Evolutionary conservation across 2,329 filamentous ascomycete genomes (phyloP), one percentile per base, ranked within the genome.

Genomic region (Colletotrichum sp.): DNA sequence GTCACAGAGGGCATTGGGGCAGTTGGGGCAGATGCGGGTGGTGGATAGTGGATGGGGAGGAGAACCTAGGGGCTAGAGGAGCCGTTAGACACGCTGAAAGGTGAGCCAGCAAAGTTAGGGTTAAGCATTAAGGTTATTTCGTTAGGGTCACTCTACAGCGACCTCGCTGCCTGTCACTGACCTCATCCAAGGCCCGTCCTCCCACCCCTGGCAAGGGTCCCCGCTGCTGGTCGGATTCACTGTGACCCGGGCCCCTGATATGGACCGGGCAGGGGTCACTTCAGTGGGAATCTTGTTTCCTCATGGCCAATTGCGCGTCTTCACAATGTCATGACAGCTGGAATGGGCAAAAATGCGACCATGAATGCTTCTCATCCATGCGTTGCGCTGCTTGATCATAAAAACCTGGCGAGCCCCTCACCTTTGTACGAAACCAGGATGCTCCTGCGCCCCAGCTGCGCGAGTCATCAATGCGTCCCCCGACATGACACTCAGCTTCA

Each of bases 101-200:
- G n/a, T 5, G 44, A 1, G 44, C 44, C 44, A 55, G 36, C 69
- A 68, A 64, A 72, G 69, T 75, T 75, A 57, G 63, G 39, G 39
- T 75, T 75, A 72, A 72, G 72, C 72, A 75, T 75, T 75, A 75
- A 75, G 72, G 72, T 75, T 75, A 68, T 68, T 75, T 72, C 29
- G 22, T 64, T 19, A 44, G 69, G 69, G 39, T 71, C 27, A 36
- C 49, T 36, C 25, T 65, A 8, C 36, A 5, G 32, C 44, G 32
- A n/a, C 36, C 39, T 34, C 15, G 6, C 36, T 8, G 39, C 22
- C 29, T 39, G 63, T 63, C 70, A 72, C 69, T 72, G 63, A 72
- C 69, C 63, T 72, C 63, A 75, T 64, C 44, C 64, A 44, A 36
- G 72, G 34, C 32, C 62, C 52, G 32, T 63, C 39, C 25, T 27